phyloP scores from a whole-genome alignment of 2,329 filamentous ascomycete genomes.

The Teratosphaeriaceae sp. region DNA sequence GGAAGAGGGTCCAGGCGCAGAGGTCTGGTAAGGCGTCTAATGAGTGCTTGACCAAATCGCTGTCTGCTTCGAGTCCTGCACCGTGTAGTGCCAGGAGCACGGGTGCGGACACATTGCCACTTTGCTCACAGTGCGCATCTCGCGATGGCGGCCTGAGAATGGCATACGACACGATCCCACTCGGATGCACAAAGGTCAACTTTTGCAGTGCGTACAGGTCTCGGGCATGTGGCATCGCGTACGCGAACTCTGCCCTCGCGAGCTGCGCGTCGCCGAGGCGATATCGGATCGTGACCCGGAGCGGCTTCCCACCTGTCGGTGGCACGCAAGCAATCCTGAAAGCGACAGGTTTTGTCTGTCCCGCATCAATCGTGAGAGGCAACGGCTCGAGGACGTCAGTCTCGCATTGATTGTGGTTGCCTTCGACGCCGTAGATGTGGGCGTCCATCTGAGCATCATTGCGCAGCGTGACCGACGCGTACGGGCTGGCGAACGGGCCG shows the following conservation, averaged over 20 bases:
- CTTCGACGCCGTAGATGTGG: constrained; percentile 12
- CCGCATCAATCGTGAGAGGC: constrained; percentile 24
- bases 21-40: constrained; percentile 46
- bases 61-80: constrained; percentile 50
- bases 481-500: constrained; percentile 40
- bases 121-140: constrained; percentile 24
- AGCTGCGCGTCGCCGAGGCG: constrained; percentile 7
- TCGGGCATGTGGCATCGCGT: constrained; percentile 4
- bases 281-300: constrained; percentile 15
- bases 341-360: constrained; percentile 36
- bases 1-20: constrained; percentile 50
- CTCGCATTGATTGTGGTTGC: constrained; percentile 13
- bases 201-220: constrained; percentile 42
- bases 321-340: constrained; percentile 29
- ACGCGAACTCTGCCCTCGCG: neutral
- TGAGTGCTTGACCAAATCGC: constrained; percentile 38
- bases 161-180: constrained; percentile 50
- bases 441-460: constrained; percentile 32
- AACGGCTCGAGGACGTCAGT: constrained; percentile 9
- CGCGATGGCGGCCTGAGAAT: constrained; percentile 49
- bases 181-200: constrained; percentile 49
- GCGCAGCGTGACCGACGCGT: constrained; percentile 44
- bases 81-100: constrained; percentile 50
- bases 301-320: constrained; percentile 4
- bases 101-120: constrained; percentile 31